These are phyloP conservation scores for Keithomyces neogunnii DNA, from an alignment of 2,329 filamentous ascomycete species.

Conservation along the genomic window DNA sequence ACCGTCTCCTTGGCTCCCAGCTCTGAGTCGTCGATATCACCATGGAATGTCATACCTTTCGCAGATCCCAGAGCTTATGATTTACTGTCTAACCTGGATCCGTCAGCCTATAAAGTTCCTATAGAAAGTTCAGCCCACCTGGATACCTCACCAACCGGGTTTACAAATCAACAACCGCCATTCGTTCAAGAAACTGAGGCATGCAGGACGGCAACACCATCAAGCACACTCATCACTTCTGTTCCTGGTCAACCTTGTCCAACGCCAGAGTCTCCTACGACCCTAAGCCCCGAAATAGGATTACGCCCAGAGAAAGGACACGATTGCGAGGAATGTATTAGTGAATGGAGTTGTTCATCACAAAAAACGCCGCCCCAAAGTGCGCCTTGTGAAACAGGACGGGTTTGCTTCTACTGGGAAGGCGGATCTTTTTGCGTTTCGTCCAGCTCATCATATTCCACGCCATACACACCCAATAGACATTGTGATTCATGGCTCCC, in stretches of 20 bases:
- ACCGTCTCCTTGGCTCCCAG: neutral
- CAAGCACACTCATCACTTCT: neutral
- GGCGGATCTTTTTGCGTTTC: conserved; percentile 19
- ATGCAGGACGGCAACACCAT: neutral
- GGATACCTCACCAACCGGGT: neutral
- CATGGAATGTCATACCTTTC: conserved; percentile 2
- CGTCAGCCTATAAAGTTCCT: neutral
- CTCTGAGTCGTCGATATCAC: neutral
- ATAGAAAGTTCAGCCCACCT: neutral
- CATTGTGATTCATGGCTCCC: neutral
- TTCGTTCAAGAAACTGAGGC: neutral
- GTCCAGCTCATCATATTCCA: neutral
- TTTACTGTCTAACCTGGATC: neutral
- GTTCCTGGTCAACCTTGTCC: neutral
- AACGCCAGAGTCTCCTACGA: neutral
- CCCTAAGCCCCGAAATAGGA: neutral
- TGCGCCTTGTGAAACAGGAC: conserved; percentile 20
- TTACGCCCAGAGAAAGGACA: conserved; percentile 19
- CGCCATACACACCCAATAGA: neutral
- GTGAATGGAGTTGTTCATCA: conserved; percentile 24
- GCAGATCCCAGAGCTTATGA: neutral
- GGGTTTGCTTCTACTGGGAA: conserved; percentile 22
- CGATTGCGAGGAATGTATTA: conserved; percentile 19
- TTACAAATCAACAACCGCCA: neutral
- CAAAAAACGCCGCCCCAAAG: conserved; percentile 20